Percentiles rank a stretch among this genome's conserved stretches.
Conservation (phyloP, 768 basidiomycete species). For the Serendipita indica region DNA sequence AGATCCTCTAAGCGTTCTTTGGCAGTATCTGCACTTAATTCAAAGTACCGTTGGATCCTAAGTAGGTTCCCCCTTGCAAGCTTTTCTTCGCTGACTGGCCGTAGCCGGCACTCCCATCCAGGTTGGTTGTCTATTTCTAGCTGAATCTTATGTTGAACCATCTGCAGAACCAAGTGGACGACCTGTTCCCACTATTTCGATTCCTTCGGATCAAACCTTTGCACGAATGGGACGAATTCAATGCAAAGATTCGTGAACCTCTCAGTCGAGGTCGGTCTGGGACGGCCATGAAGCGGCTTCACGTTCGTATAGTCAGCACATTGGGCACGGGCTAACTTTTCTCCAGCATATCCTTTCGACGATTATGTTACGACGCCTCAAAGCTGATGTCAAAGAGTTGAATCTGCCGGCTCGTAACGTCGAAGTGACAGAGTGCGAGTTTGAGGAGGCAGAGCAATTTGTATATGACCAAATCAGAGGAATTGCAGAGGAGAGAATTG, state of each 20-base stretch:
- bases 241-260: conserved; percentile 60
- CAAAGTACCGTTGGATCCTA: conserved; percentile 75
- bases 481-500: conserved; percentile 37
- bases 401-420: conserved; percentile 68
- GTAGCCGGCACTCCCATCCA: conserved; percentile 52
- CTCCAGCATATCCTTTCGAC: conserved; percentile 60
- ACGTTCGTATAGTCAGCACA: conserved; percentile 29
- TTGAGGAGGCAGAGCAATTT: conserved; percentile 56
- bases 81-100: neutral
- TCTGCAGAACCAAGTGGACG: conserved; percentile 74
- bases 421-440: conserved; percentile 57
- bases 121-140: conserved; percentile 10
- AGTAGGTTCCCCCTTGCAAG: conserved; percentile 19
- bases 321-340: neutral
- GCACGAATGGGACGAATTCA: conserved; percentile 67
- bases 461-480: conserved; percentile 66
- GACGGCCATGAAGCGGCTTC: conserved; percentile 71
- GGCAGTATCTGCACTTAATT: conserved; percentile 62
- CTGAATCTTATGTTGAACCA: conserved; percentile 9
- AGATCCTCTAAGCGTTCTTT: conserved; percentile 50
- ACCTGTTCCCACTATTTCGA: conserved; percentile 76
- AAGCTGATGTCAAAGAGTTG: conserved; percentile 37
- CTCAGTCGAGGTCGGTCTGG: conserved; percentile 50
- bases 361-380: conserved; percentile 81
- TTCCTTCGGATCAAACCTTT: conserved; percentile 77